phyloP scores from a whole-genome alignment of 192 early-diverging fungal species.

The Podochytrium sp. region DNA sequence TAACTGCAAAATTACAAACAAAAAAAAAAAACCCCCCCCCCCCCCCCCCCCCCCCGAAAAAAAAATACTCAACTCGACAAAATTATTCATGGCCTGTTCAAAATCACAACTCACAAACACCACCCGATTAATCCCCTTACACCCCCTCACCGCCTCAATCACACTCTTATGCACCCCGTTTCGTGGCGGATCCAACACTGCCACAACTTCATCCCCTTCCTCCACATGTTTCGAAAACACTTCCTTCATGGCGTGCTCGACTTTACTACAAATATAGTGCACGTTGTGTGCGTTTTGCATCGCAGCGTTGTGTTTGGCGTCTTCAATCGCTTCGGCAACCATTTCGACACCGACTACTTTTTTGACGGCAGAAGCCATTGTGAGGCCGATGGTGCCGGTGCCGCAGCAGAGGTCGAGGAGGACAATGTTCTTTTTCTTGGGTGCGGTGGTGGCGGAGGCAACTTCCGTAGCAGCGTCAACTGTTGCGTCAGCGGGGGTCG shows the following conservation, averaged over 20 bases:
- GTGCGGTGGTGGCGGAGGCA: conserved; percentile 12
- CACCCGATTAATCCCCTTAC: conserved; percentile 54
- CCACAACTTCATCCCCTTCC: conserved; percentile 61
- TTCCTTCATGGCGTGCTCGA: conserved; percentile 60
- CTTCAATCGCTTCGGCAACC: conserved; percentile 66
- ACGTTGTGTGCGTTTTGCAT: conserved; percentile 63
- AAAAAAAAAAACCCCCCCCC: not conserved
- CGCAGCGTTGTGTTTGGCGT: conserved; percentile 71
- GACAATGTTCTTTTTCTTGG: conserved; percentile 32
- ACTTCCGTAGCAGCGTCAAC: conserved; percentile 4
- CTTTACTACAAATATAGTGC: conserved; percentile 59
- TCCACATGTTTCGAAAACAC: conserved; percentile 43
- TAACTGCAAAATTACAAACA: not conserved
- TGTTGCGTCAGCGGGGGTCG: conserved; percentile 12
- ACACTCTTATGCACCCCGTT: conserved; percentile 64
- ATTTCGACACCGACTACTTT: conserved; percentile 77
- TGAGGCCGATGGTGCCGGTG: conserved; percentile 83
- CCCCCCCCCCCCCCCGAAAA: not conserved
- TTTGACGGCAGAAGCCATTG: conserved; percentile 69
- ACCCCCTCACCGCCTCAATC: conserved; percentile 64
- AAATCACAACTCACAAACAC: conserved; percentile 76
- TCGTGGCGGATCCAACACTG: conserved; percentile 77
- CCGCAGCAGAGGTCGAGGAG: conserved; percentile 82
- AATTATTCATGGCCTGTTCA: conserved; percentile 59
- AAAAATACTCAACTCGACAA: conserved; percentile 62